Base-by-base conservation (phyloP, 2,329 filamentous ascomycete genomes). In the Aspergillus proliferans region DNA sequence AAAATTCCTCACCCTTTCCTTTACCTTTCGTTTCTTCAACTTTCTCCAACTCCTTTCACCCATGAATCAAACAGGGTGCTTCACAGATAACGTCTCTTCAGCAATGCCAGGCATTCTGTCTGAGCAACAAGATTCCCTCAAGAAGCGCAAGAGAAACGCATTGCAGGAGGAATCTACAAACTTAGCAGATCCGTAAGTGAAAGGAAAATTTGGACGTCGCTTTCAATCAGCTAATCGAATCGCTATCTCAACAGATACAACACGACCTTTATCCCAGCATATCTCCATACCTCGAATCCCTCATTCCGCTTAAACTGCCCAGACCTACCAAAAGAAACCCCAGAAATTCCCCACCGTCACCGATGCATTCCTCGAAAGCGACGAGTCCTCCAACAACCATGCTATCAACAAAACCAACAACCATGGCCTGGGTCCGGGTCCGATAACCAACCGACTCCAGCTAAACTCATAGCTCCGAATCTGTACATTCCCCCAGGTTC, bases 91-190 rank as follows among this genome's bases (percentile, higher is more conserved):
- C 43, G 14, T 45, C 36, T 42, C 47, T 18, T 41, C 48, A 15
- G 41, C 38, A 15, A 55, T 57, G 52, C 44, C 48, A 12, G 49
- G 46, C 10, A 43, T 53, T 28, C 46, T 47, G 30, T 30, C 48
- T 28, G 50, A 53, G 39, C 50, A 52, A 14, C n/a, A 15, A 30
- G 26, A 52, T 22, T 34, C 42, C 33, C 34, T 58, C 15, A 62
- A 55, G 30, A 65, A 66, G 47, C 49, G 62, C 22, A 65, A 63
- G 39, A 55, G 61, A 44, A 60, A 64, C 43, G 41, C 43, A 14
- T 22, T 34, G 2, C 40, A 51, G 22, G 45, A 53, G n/a, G 55
- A 54, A n/a, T 26, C 45, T 26, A 45, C 55, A n/a, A 47, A 54
- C 34, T 18, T 47, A n/a, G 41, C 36, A 15, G 51, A 53, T 42